These are phyloP conservation scores for Fusarium agapanthi DNA, from an alignment of 2,329 filamentous ascomycete species.

Conservation along the genomic window DNA sequence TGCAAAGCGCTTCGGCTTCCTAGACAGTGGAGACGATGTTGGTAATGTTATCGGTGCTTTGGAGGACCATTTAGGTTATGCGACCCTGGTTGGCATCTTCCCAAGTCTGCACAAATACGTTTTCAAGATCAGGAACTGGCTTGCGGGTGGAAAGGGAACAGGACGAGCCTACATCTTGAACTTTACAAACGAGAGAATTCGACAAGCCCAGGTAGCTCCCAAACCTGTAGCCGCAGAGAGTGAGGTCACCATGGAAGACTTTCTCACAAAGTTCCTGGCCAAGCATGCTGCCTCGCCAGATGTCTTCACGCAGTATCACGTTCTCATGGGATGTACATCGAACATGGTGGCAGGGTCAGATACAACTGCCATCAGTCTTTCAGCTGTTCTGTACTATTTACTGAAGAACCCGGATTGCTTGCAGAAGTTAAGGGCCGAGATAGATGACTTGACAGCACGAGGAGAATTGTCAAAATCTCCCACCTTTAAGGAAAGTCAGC, in stretches of 20 bases:
- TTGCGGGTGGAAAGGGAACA: not conserved
- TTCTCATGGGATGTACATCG: conserved; percentile 29
- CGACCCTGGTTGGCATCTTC: not conserved
- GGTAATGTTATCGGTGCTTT: conserved; percentile 12
- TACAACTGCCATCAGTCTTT: conserved; percentile 36
- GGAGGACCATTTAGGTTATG: conserved; percentile 10
- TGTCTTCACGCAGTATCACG: conserved; percentile 25
- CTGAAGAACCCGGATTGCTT: conserved; percentile 19
- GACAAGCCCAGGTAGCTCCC: not conserved
- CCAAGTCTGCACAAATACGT: not conserved
- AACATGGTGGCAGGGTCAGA: conserved; percentile 40
- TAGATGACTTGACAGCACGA: not conserved
- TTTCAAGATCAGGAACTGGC: conserved; percentile 6
- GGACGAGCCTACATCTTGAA: conserved; percentile 14
- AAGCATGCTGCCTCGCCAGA: conserved; percentile 25
- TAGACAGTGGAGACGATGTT: conserved; percentile 16
- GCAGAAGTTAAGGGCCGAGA: conserved; percentile 11
- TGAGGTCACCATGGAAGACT: conserved; percentile 21
- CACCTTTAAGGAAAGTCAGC: conserved; percentile 29
- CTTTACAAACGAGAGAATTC: conserved; percentile 16
- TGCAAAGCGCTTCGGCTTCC: conserved; percentile 18
- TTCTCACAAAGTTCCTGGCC: conserved; percentile 35
- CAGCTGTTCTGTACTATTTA: conserved; percentile 28
- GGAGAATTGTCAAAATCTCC: conserved; percentile 9
- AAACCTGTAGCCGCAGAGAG: not conserved